Conservation (phyloP, 495 filamentous ascomycete species). For the Aspergillus affinis region DNA sequence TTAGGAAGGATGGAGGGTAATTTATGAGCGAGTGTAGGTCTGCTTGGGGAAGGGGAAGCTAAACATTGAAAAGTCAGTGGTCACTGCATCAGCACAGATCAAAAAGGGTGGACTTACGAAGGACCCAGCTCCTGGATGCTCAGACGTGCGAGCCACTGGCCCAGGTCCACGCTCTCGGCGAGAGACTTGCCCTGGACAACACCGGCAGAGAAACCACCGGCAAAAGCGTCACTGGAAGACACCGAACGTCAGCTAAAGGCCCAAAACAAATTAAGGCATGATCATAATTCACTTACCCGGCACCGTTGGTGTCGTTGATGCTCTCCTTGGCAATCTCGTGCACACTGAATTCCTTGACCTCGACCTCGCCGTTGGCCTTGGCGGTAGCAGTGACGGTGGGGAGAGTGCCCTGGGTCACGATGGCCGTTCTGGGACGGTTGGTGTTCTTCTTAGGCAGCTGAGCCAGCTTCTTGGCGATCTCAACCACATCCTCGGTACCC, state of each 20-base stretch:
- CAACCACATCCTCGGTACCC: slow-evolving; percentile 71
- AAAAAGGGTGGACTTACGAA: slow-evolving; percentile 63
- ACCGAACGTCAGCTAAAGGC: neutral
- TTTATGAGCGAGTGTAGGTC: slow-evolving; percentile 57
- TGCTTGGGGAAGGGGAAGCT: slow-evolving; percentile 86
- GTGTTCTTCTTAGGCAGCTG: slow-evolving; percentile 88
- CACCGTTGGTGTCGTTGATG: slow-evolving; percentile 95
- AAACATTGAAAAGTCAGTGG: slow-evolving; percentile 7
- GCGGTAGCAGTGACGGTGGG: slow-evolving; percentile 79
- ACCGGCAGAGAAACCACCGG: slow-evolving; percentile 88
- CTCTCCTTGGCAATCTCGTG: slow-evolving; percentile 67
- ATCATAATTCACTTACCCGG: slow-evolving; percentile 57
- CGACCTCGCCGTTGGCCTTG: slow-evolving; percentile 57
- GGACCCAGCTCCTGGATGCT: slow-evolving; percentile 93
- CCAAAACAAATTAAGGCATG: neutral
- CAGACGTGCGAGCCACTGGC: slow-evolving; percentile 90
- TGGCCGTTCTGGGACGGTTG: slow-evolving; percentile 72
- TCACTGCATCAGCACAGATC: neutral
- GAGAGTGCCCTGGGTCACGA: slow-evolving; percentile 91
- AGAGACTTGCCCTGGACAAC: slow-evolving; percentile 80
- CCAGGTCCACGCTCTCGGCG: slow-evolving; percentile 75
- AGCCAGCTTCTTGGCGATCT: slow-evolving; percentile 84
- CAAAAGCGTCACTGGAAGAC: slow-evolving; percentile 78
- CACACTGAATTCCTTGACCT: slow-evolving; percentile 75
- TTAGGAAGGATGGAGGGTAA: neutral